A percentile compares a stretch with the other conserved stretches of the same genome.
Conservation (phyloP, 352 stramenopile genomes). For the Phytophthora pseudosyringae region DNA sequence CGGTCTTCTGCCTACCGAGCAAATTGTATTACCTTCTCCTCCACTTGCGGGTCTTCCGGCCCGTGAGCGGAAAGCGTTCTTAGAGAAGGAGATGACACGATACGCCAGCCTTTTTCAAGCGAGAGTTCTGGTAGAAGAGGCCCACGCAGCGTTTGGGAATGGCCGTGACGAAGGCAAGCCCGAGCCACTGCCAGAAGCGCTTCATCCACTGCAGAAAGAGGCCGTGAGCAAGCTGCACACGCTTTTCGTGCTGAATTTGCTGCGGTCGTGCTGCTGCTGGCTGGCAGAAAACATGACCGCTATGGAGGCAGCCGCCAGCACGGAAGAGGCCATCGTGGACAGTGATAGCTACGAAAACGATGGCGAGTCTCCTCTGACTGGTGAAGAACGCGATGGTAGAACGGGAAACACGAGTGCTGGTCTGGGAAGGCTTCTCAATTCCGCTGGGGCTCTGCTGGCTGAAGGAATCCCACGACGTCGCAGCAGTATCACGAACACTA, state of each 20-base stretch:
- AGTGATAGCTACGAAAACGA: conserved; percentile 2
- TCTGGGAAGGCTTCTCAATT: background rate
- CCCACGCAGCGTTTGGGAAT: background rate
- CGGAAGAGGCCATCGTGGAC: background rate
- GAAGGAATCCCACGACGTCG: conserved; percentile 30
- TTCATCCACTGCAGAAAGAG: conserved; percentile 44
- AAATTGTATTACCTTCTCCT: background rate
- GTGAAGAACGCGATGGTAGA: background rate
- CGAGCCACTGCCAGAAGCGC: conserved; percentile 14
- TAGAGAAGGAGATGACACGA: conserved; percentile 24
- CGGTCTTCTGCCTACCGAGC: background rate
- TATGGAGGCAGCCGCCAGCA: conserved; percentile 1
- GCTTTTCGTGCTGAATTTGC: conserved; percentile 64
- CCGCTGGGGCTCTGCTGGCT: conserved; percentile 1
- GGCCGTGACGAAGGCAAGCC: background rate
- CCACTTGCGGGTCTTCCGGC: conserved; percentile 16
- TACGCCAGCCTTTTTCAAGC: conserved; percentile 34
- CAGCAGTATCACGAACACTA: conserved; percentile 51
- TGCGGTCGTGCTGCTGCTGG: conserved; percentile 70
- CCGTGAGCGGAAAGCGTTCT: conserved; percentile 13
- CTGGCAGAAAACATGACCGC: conserved; percentile 59
- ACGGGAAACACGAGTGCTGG: background rate
- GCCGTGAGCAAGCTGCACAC: conserved; percentile 43
- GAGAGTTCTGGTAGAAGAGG: conserved; percentile 23
- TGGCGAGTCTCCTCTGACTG: background rate